Base-by-base conservation (phyloP, 2,329 filamentous ascomycete species). In the Diaporthe humulicola region DNA sequence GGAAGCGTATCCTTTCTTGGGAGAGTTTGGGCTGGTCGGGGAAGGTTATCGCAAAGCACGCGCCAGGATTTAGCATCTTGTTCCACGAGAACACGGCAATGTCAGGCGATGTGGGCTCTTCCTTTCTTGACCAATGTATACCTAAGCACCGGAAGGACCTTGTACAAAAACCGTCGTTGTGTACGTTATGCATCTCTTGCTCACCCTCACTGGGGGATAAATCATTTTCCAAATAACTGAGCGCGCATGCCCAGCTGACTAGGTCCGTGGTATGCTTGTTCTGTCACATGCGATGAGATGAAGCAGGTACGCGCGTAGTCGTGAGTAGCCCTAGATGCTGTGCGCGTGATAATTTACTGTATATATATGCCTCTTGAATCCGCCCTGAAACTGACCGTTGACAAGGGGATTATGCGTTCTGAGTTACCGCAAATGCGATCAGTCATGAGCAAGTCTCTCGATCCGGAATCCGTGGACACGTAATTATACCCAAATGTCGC, bases 131-230 rank as follows among this genome's bases (percentile, higher is more conserved):
- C 22, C 33, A 25, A 8, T 38, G 30, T 38, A 52, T 50, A 25
- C 30, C 19, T 52, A 38, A 52, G 22, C 64, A 54, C 25, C 38
- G 36, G 12, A 22, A 54, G 25, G n/a, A 3, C 30, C 64, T 54
- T 69, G 45, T 54, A 69, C 64, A 54, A 69, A 66, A 69, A 30
- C 40, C 4, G 10, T 38, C 38, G 28, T 38, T 30, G 25, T 52
- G 61, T 67, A 52, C 8, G 48, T 48, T 52, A 67, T 9, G 64
- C 45, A 69, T 40, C 38, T 28, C 64, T 10, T 40, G n/a, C 36
- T 40, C 22, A 15, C 14, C 22, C 33, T 69, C 28, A 9, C 25
- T 25, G 30, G n/a, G n/a, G 30, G 30, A 14, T n/a, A 48, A 15
- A 15, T n/a, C 33, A 28, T n/a, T 38, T 3, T 19, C 17, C 22